Base-by-base conservation (phyloP, 1,284 basidiomycete genomes). In the Peniophora sp. region DNA sequence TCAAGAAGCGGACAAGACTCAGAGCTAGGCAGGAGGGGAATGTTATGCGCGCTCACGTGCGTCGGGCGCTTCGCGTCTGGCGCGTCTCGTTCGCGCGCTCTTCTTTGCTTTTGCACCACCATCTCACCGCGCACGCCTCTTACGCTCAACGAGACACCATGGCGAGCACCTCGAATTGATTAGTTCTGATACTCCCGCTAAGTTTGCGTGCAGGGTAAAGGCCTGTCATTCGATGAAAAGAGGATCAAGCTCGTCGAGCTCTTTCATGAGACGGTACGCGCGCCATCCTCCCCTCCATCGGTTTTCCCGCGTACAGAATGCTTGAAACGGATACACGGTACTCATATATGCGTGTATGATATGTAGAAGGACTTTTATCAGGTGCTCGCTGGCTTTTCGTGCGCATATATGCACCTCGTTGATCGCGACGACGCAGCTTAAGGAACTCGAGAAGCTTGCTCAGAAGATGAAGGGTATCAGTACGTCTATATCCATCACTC, bases 391-490 rank as follows among this genome's bases (percentile, higher is more conserved):
- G 27, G 32, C 19, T 39, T 45, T 20, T 20, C 20, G 44, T 16
- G 44, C 44, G 49, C 24, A 27, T 27, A 27, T 38, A 16, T 17
- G 19, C 23, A 16, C 14, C 10, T 11, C 19, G 9, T 9, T 22
- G 20, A 45, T 12, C 12, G 27, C 27, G 6, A 9, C 6, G 10
- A n/a, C 24, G 22, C 47, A 92, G 78, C 73, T 95, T 47, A 94
- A 93, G 63, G 92, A 95, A 59, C 73, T 95, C 17, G 92, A 95
- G 67, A 95, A 92, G 63, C 72, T 86, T 3, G 85, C 75, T 1
- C 81, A 85, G 24, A 93, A 93, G 64, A 73, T 85, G 70, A 93
- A 94, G 62, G 91, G 92, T 17, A 92, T 94, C 50, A 88, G 91
- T 89, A 59, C 51, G 69, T n/a, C n/a, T n/a, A n/a, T n/a, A n/a